Percentiles rank a stretch among this genome's conserved stretches.
Conservation (phyloP, 2,329 filamentous ascomycete species). For the Ophiosphaerella herpotricha region DNA sequence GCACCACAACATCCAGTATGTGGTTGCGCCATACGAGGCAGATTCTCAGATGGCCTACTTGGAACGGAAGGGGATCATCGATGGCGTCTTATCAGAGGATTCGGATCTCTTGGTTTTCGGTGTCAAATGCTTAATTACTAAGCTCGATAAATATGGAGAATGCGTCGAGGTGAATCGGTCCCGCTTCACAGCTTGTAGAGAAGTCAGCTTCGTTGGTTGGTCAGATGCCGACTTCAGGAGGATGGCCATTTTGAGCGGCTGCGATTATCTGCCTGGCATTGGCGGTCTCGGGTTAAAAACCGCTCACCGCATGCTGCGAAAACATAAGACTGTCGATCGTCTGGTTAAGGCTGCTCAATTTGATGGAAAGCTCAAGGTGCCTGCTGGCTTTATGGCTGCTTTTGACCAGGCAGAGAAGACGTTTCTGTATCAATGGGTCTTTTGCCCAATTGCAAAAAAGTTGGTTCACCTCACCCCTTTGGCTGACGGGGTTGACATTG, state of each 20-base stretch:
- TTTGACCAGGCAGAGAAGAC: conserved; percentile 90
- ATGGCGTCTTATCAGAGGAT: conserved; percentile 92
- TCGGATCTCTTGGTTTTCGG: conserved; percentile 96
- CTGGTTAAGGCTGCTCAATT: conserved; percentile 84
- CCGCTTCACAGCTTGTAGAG: conserved; percentile 86
- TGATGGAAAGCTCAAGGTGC: conserved; percentile 82
- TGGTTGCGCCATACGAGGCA: conserved; percentile 96
- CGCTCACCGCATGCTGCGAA: conserved; percentile 85
- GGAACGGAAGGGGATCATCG: conserved; percentile 80
- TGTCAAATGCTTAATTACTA: conserved; percentile 86
- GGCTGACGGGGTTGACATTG: conserved; percentile 64
- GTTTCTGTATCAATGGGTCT: conserved; percentile 93
- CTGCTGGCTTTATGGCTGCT: conserved; percentile 76
- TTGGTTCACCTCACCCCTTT: conserved; percentile 77
- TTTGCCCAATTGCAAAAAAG: conserved; percentile 72
- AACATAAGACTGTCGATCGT: conserved; percentile 84
- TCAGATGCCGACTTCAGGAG: conserved; percentile 86
- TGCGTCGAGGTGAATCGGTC: conserved; percentile 89
- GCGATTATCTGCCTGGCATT: conserved; percentile 90
- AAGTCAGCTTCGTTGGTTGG: conserved; percentile 90
- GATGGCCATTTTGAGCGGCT: conserved; percentile 96
- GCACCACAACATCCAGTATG: conserved; percentile 75
- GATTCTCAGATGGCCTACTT: conserved; percentile 96
- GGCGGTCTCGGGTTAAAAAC: conserved; percentile 89
- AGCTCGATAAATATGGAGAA: conserved; percentile 90